Evolutionary conservation across 164 flowering plant species (phyloP).

Genomic region (Piper longum): DNA sequence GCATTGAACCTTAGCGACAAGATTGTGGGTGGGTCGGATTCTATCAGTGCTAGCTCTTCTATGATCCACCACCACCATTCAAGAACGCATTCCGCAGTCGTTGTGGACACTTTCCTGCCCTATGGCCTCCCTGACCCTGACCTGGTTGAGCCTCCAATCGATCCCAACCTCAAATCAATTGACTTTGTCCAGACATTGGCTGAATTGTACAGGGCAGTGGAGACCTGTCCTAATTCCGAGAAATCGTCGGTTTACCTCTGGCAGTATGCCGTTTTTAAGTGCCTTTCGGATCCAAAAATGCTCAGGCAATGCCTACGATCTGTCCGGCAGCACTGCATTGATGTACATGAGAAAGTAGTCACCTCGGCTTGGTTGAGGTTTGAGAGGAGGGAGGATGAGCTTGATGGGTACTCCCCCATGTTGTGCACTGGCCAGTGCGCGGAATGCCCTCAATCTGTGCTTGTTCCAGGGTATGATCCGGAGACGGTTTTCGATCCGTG

Average conservation of each 20-base stretch:
- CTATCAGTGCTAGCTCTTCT: conserved; percentile 14
- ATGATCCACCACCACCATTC: neutral
- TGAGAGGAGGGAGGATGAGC: conserved; percentile 76
- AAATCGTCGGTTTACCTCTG: conserved; percentile 35
- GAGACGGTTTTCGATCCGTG: conserved; percentile 26
- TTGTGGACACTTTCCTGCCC: conserved; percentile 24
- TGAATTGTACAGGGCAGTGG: conserved; percentile 32
- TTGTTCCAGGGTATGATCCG: conserved; percentile 40
- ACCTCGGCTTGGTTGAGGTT: conserved; percentile 65
- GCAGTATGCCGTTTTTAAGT: conserved; percentile 38
- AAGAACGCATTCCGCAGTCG: neutral
- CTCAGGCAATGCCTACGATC: conserved; percentile 41
- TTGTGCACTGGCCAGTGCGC: conserved; percentile 28
- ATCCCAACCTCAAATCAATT: conserved; percentile 39
- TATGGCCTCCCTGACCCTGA: conserved; percentile 34
- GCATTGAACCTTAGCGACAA: conserved; percentile 21
- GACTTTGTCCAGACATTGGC: conserved; percentile 49
- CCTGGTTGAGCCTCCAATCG: conserved; percentile 55
- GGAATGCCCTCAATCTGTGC: conserved; percentile 47
- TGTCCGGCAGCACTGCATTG: conserved; percentile 50
- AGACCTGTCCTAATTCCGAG: conserved; percentile 21
- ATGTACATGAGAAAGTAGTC: conserved; percentile 60
- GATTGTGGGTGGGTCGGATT: conserved; percentile 7
- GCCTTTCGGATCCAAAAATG: conserved; percentile 58
- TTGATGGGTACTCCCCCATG: conserved; percentile 27